Evolutionary conservation across 176 grass and related monocot species (phyloP), one percentile per base, ranked within the genome.

Genomic region (Phragmites australis): DNA sequence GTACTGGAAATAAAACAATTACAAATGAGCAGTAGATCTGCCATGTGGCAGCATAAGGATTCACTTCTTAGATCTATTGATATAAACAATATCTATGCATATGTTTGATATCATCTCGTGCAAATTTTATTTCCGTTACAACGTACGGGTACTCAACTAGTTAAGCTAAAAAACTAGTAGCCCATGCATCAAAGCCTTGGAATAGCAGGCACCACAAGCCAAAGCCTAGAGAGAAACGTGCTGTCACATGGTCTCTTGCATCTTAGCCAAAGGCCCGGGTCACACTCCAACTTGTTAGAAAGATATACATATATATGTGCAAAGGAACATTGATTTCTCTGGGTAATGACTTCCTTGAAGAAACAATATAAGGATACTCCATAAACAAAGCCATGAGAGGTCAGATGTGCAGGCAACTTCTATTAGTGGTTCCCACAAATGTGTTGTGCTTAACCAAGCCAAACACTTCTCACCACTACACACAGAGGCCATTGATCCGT

Each of bases 231-330:
- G 73, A 56, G 49, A 65, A 82, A 79, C 68, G 42, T 79, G 74
- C 79, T 82, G 60, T 79, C 41, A 42, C 50, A 53, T 17, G 59
- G 58, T 68, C 61, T 29, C 68, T 45, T 27, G 74, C 79, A 79
- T 78, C 68, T 55, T 65, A 78, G 57, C 74, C 76, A 81, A 84
- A 75, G 52, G 43, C 29, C 56, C 64, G 68, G 11, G 83, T 83
- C 66, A 68, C 50, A 79, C 34, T 83, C 88, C 67, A 86, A 19
- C 79, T 54, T 82, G 83, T 59, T 60, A 66, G 19, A 78, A 78
- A 72, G 72, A 67, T 72, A 50, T 71, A 8, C 26, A 43, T 18
- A 34, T 65, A 47, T 32, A 10, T 62, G n/a, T n/a, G 23, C 44
- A 74, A 32, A 51, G 61, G 48, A 75, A 75, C 76, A 53, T 23